Evolutionary conservation across 495 filamentous ascomycete genomes (phyloP).

Genomic region (Talaromyces wortmannii): DNA sequence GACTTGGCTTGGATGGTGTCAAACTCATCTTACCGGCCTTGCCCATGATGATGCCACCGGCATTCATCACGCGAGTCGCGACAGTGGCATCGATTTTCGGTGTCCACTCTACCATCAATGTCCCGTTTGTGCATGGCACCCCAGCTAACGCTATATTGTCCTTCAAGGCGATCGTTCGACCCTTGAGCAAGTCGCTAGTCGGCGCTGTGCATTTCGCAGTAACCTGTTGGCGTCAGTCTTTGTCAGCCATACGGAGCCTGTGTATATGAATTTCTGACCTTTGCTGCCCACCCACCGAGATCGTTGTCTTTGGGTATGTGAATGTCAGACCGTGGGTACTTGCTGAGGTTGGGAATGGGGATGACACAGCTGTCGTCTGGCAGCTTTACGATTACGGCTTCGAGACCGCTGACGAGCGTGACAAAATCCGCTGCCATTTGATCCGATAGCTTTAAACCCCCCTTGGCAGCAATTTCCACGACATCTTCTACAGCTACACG

Average conservation of each 20-base stretch:
- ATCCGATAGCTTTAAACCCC: background rate
- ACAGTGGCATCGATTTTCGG: conserved; percentile 15
- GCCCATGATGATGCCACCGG: conserved; percentile 26
- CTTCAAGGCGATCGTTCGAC: background rate
- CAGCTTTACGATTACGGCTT: background rate
- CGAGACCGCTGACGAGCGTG: background rate
- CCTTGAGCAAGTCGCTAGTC: background rate
- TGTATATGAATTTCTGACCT: too few species aligned
- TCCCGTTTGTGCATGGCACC: background rate
- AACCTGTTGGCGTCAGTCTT: too few species aligned
- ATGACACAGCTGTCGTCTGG: background rate
- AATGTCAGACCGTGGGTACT: too few species aligned
- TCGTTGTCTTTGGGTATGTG: too few species aligned
- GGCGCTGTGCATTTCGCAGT: too few species aligned
- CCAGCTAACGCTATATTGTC: background rate
- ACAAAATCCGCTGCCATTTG: background rate
- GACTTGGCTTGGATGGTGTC: too few species aligned
- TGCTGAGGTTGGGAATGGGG: too few species aligned
- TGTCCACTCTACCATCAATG: background rate
- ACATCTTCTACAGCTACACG: background rate
- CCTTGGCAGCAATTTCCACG: background rate
- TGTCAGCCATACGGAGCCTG: too few species aligned
- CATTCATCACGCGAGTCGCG: conserved; percentile 30
- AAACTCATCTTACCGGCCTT: conserved; percentile 8
- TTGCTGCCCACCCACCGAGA: too few species aligned